Evolutionary conservation across 108 stramenopile genomes (phyloP), one percentile per base, ranked within the genome.

Genomic region (Fistulifera pelliculosa): DNA sequence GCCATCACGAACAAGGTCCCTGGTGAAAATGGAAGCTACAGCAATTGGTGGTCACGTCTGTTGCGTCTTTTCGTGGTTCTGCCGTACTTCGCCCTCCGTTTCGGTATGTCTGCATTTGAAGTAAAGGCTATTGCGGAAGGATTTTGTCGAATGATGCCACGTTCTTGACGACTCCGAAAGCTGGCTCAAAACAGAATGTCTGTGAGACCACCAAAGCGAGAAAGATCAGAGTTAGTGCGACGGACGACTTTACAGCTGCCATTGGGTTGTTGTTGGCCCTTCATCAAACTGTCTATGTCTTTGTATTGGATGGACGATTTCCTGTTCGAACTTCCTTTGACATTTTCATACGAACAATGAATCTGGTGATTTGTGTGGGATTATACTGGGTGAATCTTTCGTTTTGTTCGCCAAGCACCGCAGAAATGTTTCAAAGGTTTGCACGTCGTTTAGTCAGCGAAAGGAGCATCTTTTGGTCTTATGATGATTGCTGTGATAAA

Each of bases 61-160:
- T 15, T n/a, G 11, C 49, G 65, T 1, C 16, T 60, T 10, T 0
- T 42, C 19, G 49, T 52, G 11, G 31, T 66, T 17, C 58, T 35
- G 16, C 14, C 26, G 13, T 17, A 25, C 10, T 43, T 49, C 8
- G 14, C 31, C 19, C 35, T 59, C 14, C 16, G 22, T 18, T 31
- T 52, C 11, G 58, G 65, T 21, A 66, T 58, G 49, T 28, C 19
- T 8, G 40, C 59, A 24, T 66, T 52, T 24, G 58, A 66, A 27
- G 52, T 38, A 0, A 11, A 28, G 14, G 58, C 57, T 15, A 41
- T 60, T 14, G 10, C 28, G 14, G 65, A 58, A 3, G 65, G 65
- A 27, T 17, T 66, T n/a, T 44, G 7, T 66, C 65, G 22, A 31
- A 60, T 39, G 65, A 66, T 52, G 65, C 65, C 1, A 66, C 65